Conservation (phyloP, 192 early-diverging fungal species). For the Lobulomyces angularis region DNA sequence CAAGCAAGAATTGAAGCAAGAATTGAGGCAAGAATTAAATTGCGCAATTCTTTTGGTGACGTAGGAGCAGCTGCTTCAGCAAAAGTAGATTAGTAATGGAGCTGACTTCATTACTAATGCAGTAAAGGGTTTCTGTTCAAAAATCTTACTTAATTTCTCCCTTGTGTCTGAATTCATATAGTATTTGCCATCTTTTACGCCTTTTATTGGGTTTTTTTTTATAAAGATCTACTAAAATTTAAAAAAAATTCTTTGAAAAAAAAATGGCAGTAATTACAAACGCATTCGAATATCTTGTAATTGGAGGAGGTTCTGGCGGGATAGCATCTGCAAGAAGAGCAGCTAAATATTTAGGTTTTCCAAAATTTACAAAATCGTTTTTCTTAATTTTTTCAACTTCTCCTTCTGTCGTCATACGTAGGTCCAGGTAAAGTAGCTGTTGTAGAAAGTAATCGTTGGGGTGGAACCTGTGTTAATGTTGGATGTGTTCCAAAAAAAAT, state of each 20-base stretch:
- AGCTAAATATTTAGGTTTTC: constrained; percentile 40
- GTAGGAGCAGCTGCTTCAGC: too few species aligned
- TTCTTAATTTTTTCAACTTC: constrained; percentile 8
- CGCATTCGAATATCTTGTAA: constrained; percentile 84
- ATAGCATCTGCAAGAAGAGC: constrained; percentile 89
- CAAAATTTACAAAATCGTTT: constrained; percentile 2
- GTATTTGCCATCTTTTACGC: neutral
- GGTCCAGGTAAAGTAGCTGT: too few species aligned
- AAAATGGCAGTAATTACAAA: neutral
- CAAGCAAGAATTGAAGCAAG: too few species aligned
- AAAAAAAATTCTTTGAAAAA: neutral
- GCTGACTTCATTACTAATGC: neutral
- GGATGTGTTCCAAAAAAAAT: constrained; percentile 61
- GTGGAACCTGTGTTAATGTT: constrained; percentile 84
- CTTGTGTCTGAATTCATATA: neutral
- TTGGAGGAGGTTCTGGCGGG: constrained; percentile 84
- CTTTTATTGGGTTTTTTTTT: neutral
- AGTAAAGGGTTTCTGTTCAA: neutral
- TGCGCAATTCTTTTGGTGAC: too few species aligned
- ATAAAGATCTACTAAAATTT: neutral
- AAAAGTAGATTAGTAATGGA: constrained; percentile 3
- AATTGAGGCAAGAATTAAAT: too few species aligned
- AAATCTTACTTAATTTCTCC: neutral
- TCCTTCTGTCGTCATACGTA: constrained; percentile 4
- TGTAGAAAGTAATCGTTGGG: constrained; percentile 20